These are phyloP conservation scores for Candida rishiriensis DNA, from an alignment of 805 yeast genomes.

Conservation along the genomic window DNA sequence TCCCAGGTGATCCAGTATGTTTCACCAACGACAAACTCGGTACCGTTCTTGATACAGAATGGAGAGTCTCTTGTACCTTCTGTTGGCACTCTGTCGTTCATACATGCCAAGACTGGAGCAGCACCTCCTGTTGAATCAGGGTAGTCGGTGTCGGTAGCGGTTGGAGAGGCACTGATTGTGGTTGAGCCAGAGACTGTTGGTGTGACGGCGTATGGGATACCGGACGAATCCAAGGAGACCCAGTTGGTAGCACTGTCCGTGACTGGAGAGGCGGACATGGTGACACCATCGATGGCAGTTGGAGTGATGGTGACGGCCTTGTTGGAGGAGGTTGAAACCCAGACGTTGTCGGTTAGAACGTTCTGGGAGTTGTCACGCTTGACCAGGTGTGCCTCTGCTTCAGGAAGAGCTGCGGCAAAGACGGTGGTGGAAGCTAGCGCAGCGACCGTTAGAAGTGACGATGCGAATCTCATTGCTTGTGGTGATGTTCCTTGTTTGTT, in stretches of 20 bases:
- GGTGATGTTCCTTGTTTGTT: not conserved
- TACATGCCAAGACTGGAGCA: conserved; percentile 42
- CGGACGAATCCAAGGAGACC: conserved; percentile 40
- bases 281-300: conserved; percentile 52
- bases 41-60: conserved; percentile 39
- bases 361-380: conserved; percentile 17
- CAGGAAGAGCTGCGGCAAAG: conserved; percentile 3
- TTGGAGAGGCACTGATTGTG: conserved; percentile 38
- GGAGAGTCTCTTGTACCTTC: conserved; percentile 31
- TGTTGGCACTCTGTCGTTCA: conserved; percentile 37
- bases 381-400: not conserved
- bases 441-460: not conserved
- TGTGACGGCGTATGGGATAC: conserved; percentile 39
- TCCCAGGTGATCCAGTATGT: conserved; percentile 49
- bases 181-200: conserved; percentile 34
- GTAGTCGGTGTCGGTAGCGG: conserved; percentile 31
- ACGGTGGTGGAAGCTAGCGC: conserved; percentile 1
- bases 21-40: conserved; percentile 43
- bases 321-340: conserved; percentile 34
- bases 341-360: conserved; percentile 22
- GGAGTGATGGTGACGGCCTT: conserved; percentile 23
- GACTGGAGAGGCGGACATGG: conserved; percentile 38
- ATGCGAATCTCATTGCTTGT: conserved; percentile 1
- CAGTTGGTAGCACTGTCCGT: conserved; percentile 35
- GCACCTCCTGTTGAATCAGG: conserved; percentile 36